Percentiles rank a stretch among this genome's conserved stretches.
Evolutionary conservation across 2,329 filamentous ascomycete genomes (phyloP).

Genomic region (Botryotinia narcissicola): DNA sequence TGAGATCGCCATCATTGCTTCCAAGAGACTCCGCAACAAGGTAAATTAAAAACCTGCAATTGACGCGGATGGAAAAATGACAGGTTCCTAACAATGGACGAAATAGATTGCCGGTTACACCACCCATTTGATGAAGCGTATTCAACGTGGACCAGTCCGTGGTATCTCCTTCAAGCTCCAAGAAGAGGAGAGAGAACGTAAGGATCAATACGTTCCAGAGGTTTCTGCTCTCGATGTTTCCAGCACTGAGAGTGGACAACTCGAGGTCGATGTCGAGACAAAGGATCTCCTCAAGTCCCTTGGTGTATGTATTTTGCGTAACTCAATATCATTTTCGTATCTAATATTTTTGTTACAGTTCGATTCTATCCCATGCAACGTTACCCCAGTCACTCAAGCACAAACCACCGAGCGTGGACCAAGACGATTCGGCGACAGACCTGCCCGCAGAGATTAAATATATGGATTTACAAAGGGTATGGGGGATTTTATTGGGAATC

Average conservation of each 20-base stretch:
- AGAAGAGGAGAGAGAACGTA: slow-evolving; percentile 99
- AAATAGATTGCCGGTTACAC: slow-evolving; percentile 92
- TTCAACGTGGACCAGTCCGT: slow-evolving; percentile 97
- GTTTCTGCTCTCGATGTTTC: slow-evolving; percentile 97
- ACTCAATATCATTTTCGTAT: background rate
- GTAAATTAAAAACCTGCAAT: slow-evolving; percentile 45
- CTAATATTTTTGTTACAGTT: slow-evolving; percentile 61
- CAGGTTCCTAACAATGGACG: slow-evolving; percentile 54
- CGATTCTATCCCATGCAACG: slow-evolving; percentile 96
- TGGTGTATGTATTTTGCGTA: slow-evolving; percentile 68
- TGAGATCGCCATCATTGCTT: slow-evolving; percentile 99
- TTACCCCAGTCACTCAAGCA: slow-evolving; percentile 84
- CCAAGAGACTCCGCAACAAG: slow-evolving; percentile 99
- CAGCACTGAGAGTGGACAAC: slow-evolving; percentile 89
- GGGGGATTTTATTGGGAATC: slow-evolving; percentile 28
- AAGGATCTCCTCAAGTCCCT: slow-evolving; percentile 99
- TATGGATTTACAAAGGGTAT: slow-evolving; percentile 25
- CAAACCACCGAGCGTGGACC: slow-evolving; percentile 74
- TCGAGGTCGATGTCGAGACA: slow-evolving; percentile 95
- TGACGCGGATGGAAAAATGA: slow-evolving; percentile 49
- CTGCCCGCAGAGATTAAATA: slow-evolving; percentile 45
- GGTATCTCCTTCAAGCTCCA: slow-evolving; percentile 99
- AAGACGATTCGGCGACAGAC: slow-evolving; percentile 72
- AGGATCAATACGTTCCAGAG: slow-evolving; percentile 99
- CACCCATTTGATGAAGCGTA: slow-evolving; percentile 99